phyloP scores from a whole-genome alignment of 805 yeast species.

The Metschnikowia peoriensis region DNA sequence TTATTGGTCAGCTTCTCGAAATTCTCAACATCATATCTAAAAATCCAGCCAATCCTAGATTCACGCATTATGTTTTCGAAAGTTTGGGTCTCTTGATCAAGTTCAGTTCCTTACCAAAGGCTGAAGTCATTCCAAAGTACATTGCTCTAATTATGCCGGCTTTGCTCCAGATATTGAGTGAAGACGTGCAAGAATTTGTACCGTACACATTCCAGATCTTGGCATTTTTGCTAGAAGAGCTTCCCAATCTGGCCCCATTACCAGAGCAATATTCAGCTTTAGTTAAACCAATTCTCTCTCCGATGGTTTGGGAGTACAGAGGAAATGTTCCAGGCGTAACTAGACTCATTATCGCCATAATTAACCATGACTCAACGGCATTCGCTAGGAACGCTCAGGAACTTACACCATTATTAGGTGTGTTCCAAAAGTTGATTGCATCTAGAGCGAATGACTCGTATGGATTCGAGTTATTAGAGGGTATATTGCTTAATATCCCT shows the following conservation, averaged over 20 bases:
- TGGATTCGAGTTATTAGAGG: slow-evolving; percentile 83
- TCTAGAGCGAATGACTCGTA: slow-evolving; percentile 75
- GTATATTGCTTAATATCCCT: slow-evolving; percentile 60
- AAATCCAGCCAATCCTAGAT: slow-evolving; percentile 95
- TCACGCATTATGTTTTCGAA: slow-evolving; percentile 89
- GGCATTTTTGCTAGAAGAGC: slow-evolving; percentile 67
- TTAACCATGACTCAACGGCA: slow-evolving; percentile 44
- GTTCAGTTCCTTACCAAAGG: slow-evolving; percentile 31
- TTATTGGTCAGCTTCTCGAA: slow-evolving; percentile 62
- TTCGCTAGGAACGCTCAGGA: slow-evolving; percentile 35
- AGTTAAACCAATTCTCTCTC: slow-evolving; percentile 79
- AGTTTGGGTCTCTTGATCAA: slow-evolving; percentile 75
- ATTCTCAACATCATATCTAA: slow-evolving; percentile 70
- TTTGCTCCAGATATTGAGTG: slow-evolving; percentile 63
- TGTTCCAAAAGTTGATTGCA: slow-evolving; percentile 90
- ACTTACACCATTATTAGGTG: slow-evolving; percentile 83
- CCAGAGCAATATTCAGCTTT: slow-evolving; percentile 67
- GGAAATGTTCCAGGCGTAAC: slow-evolving; percentile 95
- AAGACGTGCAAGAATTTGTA: slow-evolving; percentile 89
- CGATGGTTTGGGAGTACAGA: slow-evolving; percentile 88
- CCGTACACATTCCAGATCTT: slow-evolving; percentile 93
- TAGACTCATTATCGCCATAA: slow-evolving; percentile 68
- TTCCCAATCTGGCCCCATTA: slow-evolving; percentile 48
- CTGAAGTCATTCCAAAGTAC: slow-evolving; percentile 24
- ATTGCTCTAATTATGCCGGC: slow-evolving; percentile 63